These are phyloP conservation scores for Willaertia magna DNA, from an alignment of 208 protist species.

Conservation along the genomic window DNA sequence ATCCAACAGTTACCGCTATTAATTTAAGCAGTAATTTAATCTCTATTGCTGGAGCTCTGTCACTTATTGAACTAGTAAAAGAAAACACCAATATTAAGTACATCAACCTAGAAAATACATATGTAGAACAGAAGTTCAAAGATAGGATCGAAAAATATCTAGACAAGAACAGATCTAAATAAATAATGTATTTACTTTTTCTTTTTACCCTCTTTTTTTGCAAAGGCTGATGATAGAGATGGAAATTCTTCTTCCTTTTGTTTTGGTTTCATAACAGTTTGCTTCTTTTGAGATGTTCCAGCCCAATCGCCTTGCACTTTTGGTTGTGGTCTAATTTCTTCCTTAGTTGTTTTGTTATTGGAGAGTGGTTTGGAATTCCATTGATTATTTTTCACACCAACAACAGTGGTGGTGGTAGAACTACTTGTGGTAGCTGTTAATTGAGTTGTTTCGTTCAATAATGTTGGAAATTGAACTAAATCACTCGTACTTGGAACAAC, in stretches of 20 bases:
- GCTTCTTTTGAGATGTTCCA: background rate
- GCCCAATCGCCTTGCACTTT: background rate
- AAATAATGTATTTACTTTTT: no score
- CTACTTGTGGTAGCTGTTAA: no score
- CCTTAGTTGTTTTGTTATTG: background rate
- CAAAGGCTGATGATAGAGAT: background rate
- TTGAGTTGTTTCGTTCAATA: background rate
- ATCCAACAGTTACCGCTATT: background rate
- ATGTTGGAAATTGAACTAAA: background rate
- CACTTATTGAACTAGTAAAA: background rate
- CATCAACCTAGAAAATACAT: background rate
- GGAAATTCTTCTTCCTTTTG: background rate
- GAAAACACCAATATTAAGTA: background rate
- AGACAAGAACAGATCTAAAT: background rate
- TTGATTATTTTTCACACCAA: no score
- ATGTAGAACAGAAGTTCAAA: background rate
- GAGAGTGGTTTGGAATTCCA: background rate
- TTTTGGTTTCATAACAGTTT: background rate
- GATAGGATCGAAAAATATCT: background rate
- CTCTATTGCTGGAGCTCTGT: background rate
- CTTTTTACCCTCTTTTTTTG: no score
- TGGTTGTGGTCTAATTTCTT: background rate
- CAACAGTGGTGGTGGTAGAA: no score
- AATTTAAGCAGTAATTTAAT: background rate
- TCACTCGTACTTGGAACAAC: background rate